Base-by-base conservation (phyloP, 1,284 basidiomycete genomes). In the Vanrija pseudolonga region DNA sequence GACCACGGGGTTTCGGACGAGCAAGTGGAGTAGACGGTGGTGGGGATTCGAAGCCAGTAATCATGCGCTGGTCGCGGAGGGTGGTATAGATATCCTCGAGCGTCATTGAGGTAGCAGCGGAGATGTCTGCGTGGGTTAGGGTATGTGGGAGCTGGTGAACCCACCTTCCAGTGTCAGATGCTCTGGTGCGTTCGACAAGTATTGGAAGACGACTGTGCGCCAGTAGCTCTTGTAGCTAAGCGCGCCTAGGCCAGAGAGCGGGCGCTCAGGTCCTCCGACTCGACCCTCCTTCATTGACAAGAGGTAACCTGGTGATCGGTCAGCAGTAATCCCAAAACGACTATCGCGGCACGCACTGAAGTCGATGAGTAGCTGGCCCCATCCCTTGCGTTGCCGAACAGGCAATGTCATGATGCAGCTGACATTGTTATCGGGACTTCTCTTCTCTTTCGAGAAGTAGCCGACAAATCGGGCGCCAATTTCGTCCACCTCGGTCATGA, bases 361-460 rank as follows among this genome's bases (percentile, higher is more conserved):
- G 76, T 91, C 96, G 69, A 97, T 97, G 65, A 97, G 81, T 53
- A 91, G 80, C 76, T 93, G 91, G 8, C 93, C 93, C 91, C 92
- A 97, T 0, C 93, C 93, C 69, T 89, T 86, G 56, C 96, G 80
- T 73, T 98, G 96, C 61, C 93, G 81, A 39, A 98, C 89, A 0
- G 96, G 96, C 40, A 99, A 78, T 11, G 96, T 98, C 94, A 99
- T 97, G 73, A 99, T 99, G 79, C 96, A 99, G 76, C 91, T 96
- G 61, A 99, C 86, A 77, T 99, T 99, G 76, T 90, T 92, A 71
- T 95, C 89, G 50, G 89, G 87, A 72, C 90, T 95, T 46, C 90
- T 82, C 79, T 99, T 99, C 82, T 99, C 96, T 76, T 99, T 99
- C 76, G 89, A 93, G 73, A 98, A 99, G 76, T 99, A 99, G 12